Percentiles rank a stretch among this genome's conserved stretches.
Evolutionary conservation across 257 asterid genomes (phyloP).

Genomic region (Solanum lycopersicoides): DNA sequence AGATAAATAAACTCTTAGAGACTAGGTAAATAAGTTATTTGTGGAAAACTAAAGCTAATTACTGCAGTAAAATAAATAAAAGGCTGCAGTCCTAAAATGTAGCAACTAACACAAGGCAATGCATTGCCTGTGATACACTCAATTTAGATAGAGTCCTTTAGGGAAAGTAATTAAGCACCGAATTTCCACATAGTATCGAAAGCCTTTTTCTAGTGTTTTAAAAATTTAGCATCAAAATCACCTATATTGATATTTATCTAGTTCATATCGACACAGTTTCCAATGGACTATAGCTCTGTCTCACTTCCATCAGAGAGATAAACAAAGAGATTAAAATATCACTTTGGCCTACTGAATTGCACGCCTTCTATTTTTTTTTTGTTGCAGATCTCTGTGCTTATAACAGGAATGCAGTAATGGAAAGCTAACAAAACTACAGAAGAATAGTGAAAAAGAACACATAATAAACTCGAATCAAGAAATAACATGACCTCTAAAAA

Average conservation of each 20-base stretch:
- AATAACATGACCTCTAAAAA: neutral
- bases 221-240: neutral
- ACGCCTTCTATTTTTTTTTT: neutral
- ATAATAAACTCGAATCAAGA: neutral
- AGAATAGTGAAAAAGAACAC: neutral
- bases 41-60: too few relatives aligned
- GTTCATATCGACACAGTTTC: neutral
- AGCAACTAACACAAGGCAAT: too few relatives aligned
- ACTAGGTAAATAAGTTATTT: too few relatives aligned
- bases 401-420: neutral
- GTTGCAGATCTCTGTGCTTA: neutral
- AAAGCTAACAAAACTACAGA: neutral
- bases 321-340: neutral
- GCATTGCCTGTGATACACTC: too few relatives aligned
- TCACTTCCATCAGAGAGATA: neutral
- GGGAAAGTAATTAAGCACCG: too few relatives aligned
- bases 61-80: too few relatives aligned
- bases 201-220: neutral
- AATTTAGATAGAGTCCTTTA: too few relatives aligned
- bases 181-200: neutral
- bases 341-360: neutral
- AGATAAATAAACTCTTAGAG: too few relatives aligned
- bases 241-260: neutral
- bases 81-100: too few relatives aligned
- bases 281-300: neutral